Evolutionary conservation across 305 asterid species (phyloP), one percentile per base, ranked within the genome.

Genomic region (Coffea humblotiana): DNA sequence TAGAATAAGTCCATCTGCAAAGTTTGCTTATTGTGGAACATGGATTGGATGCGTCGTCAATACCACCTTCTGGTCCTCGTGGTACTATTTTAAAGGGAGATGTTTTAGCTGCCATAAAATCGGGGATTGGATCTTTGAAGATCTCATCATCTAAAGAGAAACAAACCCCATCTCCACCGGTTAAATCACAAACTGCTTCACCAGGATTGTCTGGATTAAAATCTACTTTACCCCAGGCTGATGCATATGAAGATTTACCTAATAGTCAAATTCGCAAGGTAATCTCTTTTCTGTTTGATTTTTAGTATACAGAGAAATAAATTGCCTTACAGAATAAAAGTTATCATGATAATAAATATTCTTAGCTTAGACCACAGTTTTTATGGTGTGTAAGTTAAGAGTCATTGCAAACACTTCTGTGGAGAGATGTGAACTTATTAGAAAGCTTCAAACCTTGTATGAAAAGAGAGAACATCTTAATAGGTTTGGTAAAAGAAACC

Each of bases 181-280:
- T 52, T 47, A 86, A 80, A 67, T 79, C 85, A 79, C 93, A 86
- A 80, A 82, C 91, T 86, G 79, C 90, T 84, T 79, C 88, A 60
- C 82, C 88, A 64, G 27, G 40, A 47, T 76, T 90, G 77, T 72
- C 74, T 56, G 93, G 85, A 72, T 77, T 87, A 72, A 92, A 85
- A 87, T 85, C 97, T 77, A 72, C 77, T 74, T 82, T 78, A 78
- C 91, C 87, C 80, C 89, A 86, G 79, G 48, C 84, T 69, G 93
- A 83, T 88, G 86, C 90, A 80, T 89, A 91, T 89, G 95, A 86
- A 83, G 99, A 96, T 88, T 76, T 91, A 19, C 95, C 97, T 77
- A 94, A 94, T 83, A 96, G 91, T 89, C 99, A 94, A 90, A 94
- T 96, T 84, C 97, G 99, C 83, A 96, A 96, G 99, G 99, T 96